Conservation (phyloP, 169 alveolate genomes). For the Perkinsus olseni region DNA sequence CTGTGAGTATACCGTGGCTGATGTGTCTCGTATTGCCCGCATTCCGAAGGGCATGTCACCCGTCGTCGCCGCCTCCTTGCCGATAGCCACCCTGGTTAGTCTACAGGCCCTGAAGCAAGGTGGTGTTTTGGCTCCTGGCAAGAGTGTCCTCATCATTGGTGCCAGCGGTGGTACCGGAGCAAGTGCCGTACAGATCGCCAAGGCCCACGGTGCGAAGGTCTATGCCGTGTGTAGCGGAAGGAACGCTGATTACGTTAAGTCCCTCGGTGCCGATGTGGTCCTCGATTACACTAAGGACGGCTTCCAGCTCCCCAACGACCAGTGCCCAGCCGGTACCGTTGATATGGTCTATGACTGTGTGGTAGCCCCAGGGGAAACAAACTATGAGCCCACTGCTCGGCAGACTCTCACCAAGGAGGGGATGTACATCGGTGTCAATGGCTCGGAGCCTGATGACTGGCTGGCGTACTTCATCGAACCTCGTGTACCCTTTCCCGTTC, state of each 20-base stretch:
- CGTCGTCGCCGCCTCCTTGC: neutral
- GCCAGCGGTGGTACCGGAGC: slow-evolving; percentile 1
- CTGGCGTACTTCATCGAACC: neutral
- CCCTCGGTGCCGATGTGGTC: neutral
- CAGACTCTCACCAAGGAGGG: neutral
- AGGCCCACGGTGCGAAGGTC: neutral
- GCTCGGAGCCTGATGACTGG: neutral
- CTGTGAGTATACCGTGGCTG: neutral
- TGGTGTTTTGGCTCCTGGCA: neutral
- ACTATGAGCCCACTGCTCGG: neutral
- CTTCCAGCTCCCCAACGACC: neutral
- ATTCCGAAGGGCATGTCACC: neutral
- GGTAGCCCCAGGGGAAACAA: neutral
- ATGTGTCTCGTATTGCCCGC: neutral
- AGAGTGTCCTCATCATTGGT: neutral
- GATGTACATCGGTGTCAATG: neutral
- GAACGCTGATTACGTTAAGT: neutral
- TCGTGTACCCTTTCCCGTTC: neutral
- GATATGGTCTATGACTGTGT: neutral
- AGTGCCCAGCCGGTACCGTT: neutral
- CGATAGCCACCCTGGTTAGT: neutral
- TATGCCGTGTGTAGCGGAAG: neutral
- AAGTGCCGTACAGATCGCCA: neutral
- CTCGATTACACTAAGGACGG: slow-evolving; percentile 11
- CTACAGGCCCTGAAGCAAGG: neutral